Evolutionary conservation across 139 green algal genomes (phyloP), one percentile per base, ranked within the genome.

Genomic region (Auxenochlorella pyrenoidosa): DNA sequence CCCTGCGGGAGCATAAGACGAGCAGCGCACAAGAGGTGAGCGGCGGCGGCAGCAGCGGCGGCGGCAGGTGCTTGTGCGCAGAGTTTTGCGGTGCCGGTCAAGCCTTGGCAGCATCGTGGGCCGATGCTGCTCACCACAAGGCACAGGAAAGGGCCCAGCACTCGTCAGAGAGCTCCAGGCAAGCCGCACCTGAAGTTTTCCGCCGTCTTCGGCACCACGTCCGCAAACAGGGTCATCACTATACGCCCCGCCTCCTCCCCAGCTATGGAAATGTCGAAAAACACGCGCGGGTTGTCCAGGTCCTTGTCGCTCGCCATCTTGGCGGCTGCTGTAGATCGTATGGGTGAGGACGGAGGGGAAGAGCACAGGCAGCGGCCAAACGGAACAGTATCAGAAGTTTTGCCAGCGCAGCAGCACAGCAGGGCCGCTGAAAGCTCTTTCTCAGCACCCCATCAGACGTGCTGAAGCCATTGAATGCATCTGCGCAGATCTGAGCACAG

Each of bases 151-250:
- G 34, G 70, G 70, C 34, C 34, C 26, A 68, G 60, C 60, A 68
- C 10, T 28, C 60, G 60, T 6, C 22, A 4, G 8, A 76, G 70
- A 44, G 8, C 47, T 54, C 16, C 4, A 8, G 28, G 43, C 3
- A 87, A 93, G 30, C 89, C 85, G 43, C 81, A 85, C 63, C 93
- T 91, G 94, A 99, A 99, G 93, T 99, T 99, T 90, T 98, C 97
- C 0, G 92, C 95, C 3, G 94, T 97, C 75, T 91, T 95, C 21
- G 95, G 95, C 18, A 95, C 93, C 2, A 93, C 93, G 75, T 98
- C 94, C 0, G 89, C 94, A 85, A 94, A 98, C 71, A 98, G 83
- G 34, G 92, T 95, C 73, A 99, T 89, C 60, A 97, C 94, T 32
- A 99, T 95, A 44, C 96, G 89, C 2, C 97, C 97, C 4, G 90